Base-by-base conservation (phyloP, 139 green algal genomes). In the Zygnema circumcarinatum region DNA sequence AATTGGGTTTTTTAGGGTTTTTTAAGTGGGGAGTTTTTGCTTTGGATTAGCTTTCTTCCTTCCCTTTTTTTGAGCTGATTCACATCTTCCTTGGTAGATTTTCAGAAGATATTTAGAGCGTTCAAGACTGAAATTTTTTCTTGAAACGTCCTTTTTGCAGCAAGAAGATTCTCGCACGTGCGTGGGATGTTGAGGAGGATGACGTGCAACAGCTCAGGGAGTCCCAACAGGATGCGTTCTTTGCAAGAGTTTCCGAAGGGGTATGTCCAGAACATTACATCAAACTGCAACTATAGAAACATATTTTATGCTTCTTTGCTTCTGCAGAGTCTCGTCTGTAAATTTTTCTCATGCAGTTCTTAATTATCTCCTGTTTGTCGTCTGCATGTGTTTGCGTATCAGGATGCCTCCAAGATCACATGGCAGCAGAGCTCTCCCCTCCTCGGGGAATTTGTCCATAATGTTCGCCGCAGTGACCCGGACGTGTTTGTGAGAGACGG, bases 171-270 rank as follows among this genome's bases (percentile, higher is more conserved):
- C 75, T 83, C 3, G 22, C 75, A 3, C n/a, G 33, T 20, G 75
- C 75, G 32, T 83, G 75, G 75, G 53, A 83, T 54, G 75, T 83
- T 20, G 75, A 83, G 39, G 75, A 83, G 32, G 32, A 47, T 42
- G 29, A 36, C 25, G 75, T 83, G n/a, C 33, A 7, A 33, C n/a
- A 83, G 32, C 3, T 83, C 2, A 42, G 33, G n/a, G 35, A 47
- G 3, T 32, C 21, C 75, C 75, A 83, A 52, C 47, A 83, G 22
- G 75, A 52, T 2, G 2, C 75, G 20, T 20, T 2, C 32, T 69
- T 83, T 11, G 7, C 38, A 31, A 83, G 38, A 29, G 75, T 62
- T 16, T 16, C 47, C 7, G 16, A 62, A 62, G 47, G 16, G 47
- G 47, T 62, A 62, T n/a, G n/a, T n/a, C n/a, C 7, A 62, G 16